These are phyloP conservation scores for Metarhizium anisopliae DNA, from an alignment of 2,329 filamentous ascomycete genomes.

Conservation along the genomic window DNA sequence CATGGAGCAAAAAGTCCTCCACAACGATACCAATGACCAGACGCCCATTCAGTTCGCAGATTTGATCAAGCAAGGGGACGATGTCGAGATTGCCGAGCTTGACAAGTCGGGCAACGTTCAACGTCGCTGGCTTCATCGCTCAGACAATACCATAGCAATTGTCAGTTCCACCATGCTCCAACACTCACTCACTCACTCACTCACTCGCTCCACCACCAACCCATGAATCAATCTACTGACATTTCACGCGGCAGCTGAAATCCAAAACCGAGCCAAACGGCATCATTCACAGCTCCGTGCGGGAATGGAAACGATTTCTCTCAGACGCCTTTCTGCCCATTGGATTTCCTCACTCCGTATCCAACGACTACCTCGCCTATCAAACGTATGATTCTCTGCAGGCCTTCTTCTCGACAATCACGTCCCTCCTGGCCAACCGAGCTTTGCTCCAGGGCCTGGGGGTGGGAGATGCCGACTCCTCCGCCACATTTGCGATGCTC, in stretches of 20 bases:
- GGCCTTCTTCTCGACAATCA: slow-evolving; percentile 77
- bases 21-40: background rate
- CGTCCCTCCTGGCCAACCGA: slow-evolving; percentile 67
- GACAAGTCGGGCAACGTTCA: slow-evolving; percentile 28
- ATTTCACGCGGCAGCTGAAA: slow-evolving; percentile 14
- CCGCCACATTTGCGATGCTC: slow-evolving; percentile 71
- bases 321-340: slow-evolving; percentile 71
- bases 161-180: slow-evolving; percentile 11
- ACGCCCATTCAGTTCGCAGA: slow-evolving; percentile 12
- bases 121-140: slow-evolving; percentile 24
- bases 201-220: no score
- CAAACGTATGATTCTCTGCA: slow-evolving; percentile 67
- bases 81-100: slow-evolving; percentile 25
- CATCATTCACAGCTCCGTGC: slow-evolving; percentile 18
- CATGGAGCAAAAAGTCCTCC: background rate
- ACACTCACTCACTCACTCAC: background rate
- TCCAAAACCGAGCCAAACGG: slow-evolving; percentile 13
- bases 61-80: slow-evolving; percentile 15
- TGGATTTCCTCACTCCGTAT: slow-evolving; percentile 83
- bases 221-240: background rate
- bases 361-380: slow-evolving; percentile 71
- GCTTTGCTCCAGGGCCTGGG: slow-evolving; percentile 75
- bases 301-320: slow-evolving; percentile 34
- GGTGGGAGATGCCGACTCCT: slow-evolving; percentile 70
- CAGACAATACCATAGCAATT: slow-evolving; percentile 15